Evolutionary conservation across 169 alveolate species (phyloP).

Genomic region (Pseudocohnilembus persalinus): DNA sequence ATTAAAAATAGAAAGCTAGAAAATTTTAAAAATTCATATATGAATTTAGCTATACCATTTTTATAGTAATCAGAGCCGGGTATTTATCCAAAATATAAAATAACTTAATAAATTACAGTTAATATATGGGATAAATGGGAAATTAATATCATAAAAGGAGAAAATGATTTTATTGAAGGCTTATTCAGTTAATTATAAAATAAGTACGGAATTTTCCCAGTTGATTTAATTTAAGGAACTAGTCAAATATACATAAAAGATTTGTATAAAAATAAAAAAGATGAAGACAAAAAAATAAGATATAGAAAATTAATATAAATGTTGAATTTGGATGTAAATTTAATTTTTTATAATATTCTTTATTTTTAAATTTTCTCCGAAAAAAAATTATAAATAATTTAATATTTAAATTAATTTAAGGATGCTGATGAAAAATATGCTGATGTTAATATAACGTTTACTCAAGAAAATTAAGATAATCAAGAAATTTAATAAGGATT

Average conservation of each 20-base stretch:
- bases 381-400: too few species aligned
- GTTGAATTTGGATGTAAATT: not conserved
- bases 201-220: constrained; percentile 45
- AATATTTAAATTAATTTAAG: not conserved
- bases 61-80: constrained; percentile 80
- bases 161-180: constrained; percentile 38
- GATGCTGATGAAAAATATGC: not conserved
- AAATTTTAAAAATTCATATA: constrained; percentile 51
- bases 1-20: constrained; percentile 25
- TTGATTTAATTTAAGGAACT: constrained; percentile 67
- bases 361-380: too few species aligned
- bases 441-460: not conserved
- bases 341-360: too few species aligned
- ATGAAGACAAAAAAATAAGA: not conserved
- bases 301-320: not conserved
- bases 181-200: constrained; percentile 43
- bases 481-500: not conserved
- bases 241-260: constrained; percentile 42
- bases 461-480: not conserved
- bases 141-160: constrained; percentile 29
- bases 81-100: constrained; percentile 48
- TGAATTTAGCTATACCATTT: constrained; percentile 79
- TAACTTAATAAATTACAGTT: constrained; percentile 54
- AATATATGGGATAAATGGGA: constrained; percentile 84
- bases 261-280: too few species aligned